Base-by-base conservation (phyloP, 352 stramenopile species). In the Globisporangium rhizosaccharum region DNA sequence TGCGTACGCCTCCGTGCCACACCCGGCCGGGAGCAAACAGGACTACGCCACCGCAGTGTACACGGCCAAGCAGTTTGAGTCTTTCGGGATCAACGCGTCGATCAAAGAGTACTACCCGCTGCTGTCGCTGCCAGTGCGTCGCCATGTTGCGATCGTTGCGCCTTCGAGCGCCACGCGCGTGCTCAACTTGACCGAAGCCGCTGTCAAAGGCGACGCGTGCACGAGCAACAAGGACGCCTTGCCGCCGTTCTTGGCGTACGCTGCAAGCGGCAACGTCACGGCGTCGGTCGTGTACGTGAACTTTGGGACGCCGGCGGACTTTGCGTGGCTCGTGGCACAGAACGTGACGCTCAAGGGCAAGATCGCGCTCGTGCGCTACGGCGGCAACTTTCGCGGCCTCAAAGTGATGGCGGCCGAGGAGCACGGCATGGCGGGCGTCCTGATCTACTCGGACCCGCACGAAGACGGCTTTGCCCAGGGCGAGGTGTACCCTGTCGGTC, bases 371-470 rank as follows among this genome's bases (percentile, higher is more conserved):
- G 71, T 88, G 25, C 75, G 90, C 18, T 97, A 97, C 59, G 88
- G 88, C 53, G 59, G 69, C 51, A 84, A 82, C 54, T 88, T 88
- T 59, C 81, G 83, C 53, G 78, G 81, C 12, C 66, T 92, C 6
- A 95, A 95, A 55, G 85, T 96, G 10, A 88, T 93, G 76, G 77
- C 92, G 50, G 85, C 88, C 0, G 76, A 97, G 66, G 49, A 75
- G 20, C 76, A 85, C 33, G 79, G 82, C 14, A 93, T 92, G 60
- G 59, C 75, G 6, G 90, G 74, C 33, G 79, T 86, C 30, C 65
- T 97, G 1, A 96, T 97, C 63, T 97, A 95, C 67, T 94, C 79
- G 46, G 90, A 97, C 61, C 90, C 90, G 6, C 44, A 70, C 14
- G 78, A 97, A 37, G 90, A 97, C 62, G 90, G 88, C 4, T 96